Conservation (phyloP, 257 asterid species). For the Paulownia fortunei region DNA sequence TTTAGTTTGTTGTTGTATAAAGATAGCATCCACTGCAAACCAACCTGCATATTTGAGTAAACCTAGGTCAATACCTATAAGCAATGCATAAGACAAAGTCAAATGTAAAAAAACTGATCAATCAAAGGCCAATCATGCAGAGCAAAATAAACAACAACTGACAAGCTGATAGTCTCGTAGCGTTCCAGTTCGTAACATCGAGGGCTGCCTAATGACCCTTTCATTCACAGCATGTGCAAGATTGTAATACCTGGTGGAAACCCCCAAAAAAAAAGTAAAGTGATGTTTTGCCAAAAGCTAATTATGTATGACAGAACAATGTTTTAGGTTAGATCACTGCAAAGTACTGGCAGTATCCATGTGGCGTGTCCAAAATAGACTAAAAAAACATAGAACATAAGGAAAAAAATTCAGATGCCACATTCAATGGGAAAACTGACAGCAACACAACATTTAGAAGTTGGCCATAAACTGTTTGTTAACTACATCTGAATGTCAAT, state of each 20-base stretch:
- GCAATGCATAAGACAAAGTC: conserved; percentile 20
- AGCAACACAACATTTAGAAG: neutral
- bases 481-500: conserved; percentile 5
- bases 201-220: conserved; percentile 92
- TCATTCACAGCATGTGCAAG: conserved; percentile 99
- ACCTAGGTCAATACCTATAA: conserved; percentile 23
- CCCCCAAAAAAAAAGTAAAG: conserved; percentile 6
- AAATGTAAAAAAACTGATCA: conserved; percentile 27
- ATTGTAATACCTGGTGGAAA: conserved; percentile 74
- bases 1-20: conserved; percentile 93
- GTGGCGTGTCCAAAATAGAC: conserved; percentile 26
- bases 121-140: conserved; percentile 25
- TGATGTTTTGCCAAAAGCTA: conserved; percentile 20
- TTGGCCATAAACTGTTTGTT: neutral
- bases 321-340: conserved; percentile 17
- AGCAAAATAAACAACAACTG: conserved; percentile 42
- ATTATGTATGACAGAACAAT: conserved; percentile 4
- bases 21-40: conserved; percentile 99
- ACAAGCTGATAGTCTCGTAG: conserved; percentile 98
- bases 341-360: conserved; percentile 16
- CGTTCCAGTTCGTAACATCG: conserved; percentile 94
- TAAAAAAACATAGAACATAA: conserved; percentile 7
- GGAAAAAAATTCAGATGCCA: conserved; percentile 10
- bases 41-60: conserved; percentile 74
- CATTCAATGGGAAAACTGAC: conserved; percentile 16